phyloP scores from a whole-genome alignment of 2,329 filamentous ascomycete genomes.

The Pseudogymnoascus sp. region DNA sequence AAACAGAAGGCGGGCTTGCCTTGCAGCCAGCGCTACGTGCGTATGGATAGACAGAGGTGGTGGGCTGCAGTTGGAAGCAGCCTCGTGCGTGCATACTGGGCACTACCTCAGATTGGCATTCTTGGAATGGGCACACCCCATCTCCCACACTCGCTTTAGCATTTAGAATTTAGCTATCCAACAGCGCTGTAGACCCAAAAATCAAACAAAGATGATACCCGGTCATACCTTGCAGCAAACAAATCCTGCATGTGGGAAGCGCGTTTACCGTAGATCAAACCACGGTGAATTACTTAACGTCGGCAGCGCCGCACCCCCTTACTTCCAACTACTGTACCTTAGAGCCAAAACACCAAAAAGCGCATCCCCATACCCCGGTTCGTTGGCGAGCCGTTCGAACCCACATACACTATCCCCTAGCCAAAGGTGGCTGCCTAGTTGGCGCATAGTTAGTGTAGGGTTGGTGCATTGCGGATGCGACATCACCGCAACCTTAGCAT shows the following conservation, averaged over 20 bases:
- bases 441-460: not conserved
- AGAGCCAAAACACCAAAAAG: not conserved
- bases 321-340: not conserved
- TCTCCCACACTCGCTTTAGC: conserved; percentile 7
- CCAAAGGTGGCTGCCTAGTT: not conserved
- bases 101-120: conserved; percentile 4
- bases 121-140: conserved; percentile 1
- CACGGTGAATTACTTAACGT: not conserved
- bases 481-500: conserved; percentile 1
- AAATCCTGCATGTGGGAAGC: not conserved
- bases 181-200: not conserved
- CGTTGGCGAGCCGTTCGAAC: not conserved
- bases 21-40: not conserved
- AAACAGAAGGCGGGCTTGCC: not conserved
- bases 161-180: conserved; percentile 3
- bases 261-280: not conserved
- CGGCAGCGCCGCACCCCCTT: not conserved
- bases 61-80: not conserved
- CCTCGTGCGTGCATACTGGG: not conserved
- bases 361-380: conserved; percentile 1
- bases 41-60: not conserved
- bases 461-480: not conserved
- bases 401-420: not conserved
- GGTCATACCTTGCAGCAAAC: not conserved
- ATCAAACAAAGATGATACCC: conserved; percentile 2